phyloP scores from a whole-genome alignment of 2,329 filamentous ascomycete species.

The Phyllosticta citriasiana region DNA sequence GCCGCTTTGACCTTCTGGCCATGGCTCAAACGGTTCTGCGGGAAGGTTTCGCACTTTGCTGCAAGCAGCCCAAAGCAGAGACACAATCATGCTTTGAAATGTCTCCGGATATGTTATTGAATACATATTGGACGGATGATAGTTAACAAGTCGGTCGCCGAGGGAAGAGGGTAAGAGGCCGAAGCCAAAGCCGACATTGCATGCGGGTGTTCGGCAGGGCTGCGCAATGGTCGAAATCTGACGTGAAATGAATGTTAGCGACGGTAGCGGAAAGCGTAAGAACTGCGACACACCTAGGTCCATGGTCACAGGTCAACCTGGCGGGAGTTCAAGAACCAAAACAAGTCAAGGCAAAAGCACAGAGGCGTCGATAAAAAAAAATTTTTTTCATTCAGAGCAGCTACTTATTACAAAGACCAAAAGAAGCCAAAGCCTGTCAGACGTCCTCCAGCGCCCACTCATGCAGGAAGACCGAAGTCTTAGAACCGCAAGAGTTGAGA shows the following conservation, averaged over 20 bases:
- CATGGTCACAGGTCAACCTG: no score
- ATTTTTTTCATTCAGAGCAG: background rate
- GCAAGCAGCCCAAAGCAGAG: background rate
- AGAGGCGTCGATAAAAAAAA: background rate
- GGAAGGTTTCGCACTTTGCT: background rate
- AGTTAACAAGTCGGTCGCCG: background rate
- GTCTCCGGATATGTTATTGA: background rate
- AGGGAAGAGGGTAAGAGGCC: background rate
- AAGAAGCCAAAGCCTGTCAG: slow-evolving; percentile 57
- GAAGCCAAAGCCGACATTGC: no score
- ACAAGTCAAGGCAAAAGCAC: background rate
- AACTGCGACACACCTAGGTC: no score
- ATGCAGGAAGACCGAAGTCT: slow-evolving; percentile 65
- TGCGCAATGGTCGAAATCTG: no score
- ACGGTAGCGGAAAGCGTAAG: no score
- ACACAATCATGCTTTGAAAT: background rate
- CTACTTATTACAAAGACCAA: background rate
- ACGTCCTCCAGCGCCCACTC: slow-evolving; percentile 76
- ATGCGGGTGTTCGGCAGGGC: no score
- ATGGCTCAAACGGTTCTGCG: background rate
- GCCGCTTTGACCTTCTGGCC: background rate
- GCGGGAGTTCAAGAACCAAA: background rate
- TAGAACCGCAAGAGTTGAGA: slow-evolving; percentile 67
- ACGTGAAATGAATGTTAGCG: no score
- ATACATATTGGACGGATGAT: background rate